These are phyloP conservation scores for Talaromyces sp. DNA, from an alignment of 2,329 filamentous ascomycete genomes.

Conservation along the genomic window DNA sequence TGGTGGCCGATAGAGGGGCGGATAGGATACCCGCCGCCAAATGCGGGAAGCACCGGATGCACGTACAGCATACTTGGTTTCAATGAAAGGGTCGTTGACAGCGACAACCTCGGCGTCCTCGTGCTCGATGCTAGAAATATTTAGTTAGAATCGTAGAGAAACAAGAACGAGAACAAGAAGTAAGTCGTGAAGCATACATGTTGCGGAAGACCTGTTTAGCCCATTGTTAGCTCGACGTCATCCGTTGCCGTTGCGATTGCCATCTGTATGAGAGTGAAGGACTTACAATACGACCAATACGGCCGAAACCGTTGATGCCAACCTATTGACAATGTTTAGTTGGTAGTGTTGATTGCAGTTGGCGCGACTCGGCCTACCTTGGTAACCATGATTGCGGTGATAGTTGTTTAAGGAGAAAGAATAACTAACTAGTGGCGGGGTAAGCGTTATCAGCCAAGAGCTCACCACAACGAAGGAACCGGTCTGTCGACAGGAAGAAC, in stretches of 20 bases:
- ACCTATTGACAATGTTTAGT: slow-evolving; percentile 53
- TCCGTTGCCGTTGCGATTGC: background rate
- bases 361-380: slow-evolving; percentile 23
- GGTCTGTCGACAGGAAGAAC: background rate
- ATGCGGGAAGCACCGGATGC: background rate
- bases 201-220: slow-evolving; percentile 76
- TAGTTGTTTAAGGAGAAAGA: slow-evolving; percentile 20
- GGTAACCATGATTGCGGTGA: slow-evolving; percentile 32
- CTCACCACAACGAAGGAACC: background rate
- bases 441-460: background rate
- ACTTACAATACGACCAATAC: slow-evolving; percentile 86
- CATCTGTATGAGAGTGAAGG: background rate
- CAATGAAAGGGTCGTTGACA: slow-evolving; percentile 99
- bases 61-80: slow-evolving; percentile 93
- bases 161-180: background rate
- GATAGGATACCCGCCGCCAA: background rate
- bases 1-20: background rate
- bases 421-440: slow-evolving; percentile 28
- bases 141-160: background rate
- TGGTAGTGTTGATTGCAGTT: background rate
- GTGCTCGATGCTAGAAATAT: slow-evolving; percentile 63
- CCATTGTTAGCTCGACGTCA: slow-evolving; percentile 22
- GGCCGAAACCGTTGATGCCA: slow-evolving; percentile 99
- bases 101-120: slow-evolving; percentile 86
- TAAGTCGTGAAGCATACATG: slow-evolving; percentile 55